Evolutionary conservation across 345 rosid species (phyloP), one percentile per base, ranked within the genome.

Genomic region (Dipteronia sinensis): DNA sequence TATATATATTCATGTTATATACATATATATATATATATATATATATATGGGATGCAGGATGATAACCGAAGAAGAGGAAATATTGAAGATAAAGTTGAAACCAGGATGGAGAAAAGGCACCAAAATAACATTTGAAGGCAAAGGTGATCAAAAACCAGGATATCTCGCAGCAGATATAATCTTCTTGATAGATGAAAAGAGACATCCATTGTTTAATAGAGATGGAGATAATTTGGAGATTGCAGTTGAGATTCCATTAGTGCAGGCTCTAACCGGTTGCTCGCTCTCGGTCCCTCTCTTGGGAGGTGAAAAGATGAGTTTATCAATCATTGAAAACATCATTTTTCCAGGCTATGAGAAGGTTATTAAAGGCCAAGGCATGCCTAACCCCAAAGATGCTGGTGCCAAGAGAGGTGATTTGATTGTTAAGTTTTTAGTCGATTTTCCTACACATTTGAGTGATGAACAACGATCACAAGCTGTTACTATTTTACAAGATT

Each of bases 61-160:
- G 71, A 73, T 91, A 13, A 82, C 73, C 47, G 75, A 89, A 82
- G 87, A 91, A 83, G 97, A 90, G 76, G 99, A 95, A 74, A 79
- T 65, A 31, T 67, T 95, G 49, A 86, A 82, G 70, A 88, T 95
- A 71, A 91, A 84, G 34, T 77, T 95, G 17, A 84, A 91, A 67
- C 96, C 98, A 22, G 99, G 99, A 81, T 95, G 99, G 99, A 92
- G 64, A 82, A 89, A 85, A 82, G 99, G 99, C 72, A 95, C 96
- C 0, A 90, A 85, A 85, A 90, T 95, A 40, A 89, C 88, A 75
- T 93, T 95, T 22, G 97, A 93, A 75, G 98, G 97, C 44, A 93
- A 88, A 73, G 99, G 97, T 0, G 89, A 90, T n/a, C 91, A 93
- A 79, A 87, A 82, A 80, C 98, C 93, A 0, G 98, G 98, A 0